A percentile compares a stretch with the other conserved stretches of the same genome.
phyloP scores from a whole-genome alignment of 2,329 filamentous ascomycete species.

The Claviceps sp. region DNA sequence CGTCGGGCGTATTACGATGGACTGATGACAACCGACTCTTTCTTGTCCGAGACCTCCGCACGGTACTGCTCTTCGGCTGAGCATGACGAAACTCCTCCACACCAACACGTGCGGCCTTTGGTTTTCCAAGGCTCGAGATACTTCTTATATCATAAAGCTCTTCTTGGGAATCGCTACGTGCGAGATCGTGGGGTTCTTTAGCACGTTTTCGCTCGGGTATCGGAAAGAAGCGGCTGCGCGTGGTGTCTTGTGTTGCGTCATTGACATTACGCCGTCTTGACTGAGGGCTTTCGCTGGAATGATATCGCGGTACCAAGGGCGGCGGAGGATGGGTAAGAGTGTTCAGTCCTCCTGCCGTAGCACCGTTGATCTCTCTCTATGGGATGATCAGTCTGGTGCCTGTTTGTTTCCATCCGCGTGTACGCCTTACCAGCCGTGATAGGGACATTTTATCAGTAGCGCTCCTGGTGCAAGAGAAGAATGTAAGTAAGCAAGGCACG shows the following conservation, averaged over 20 bases:
- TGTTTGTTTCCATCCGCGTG: background rate
- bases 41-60: background rate
- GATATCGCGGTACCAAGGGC: background rate
- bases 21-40: slow-evolving; percentile 13
- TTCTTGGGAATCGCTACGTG: background rate
- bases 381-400: background rate
- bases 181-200: background rate
- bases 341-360: slow-evolving; percentile 3
- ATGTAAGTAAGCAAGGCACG: background rate
- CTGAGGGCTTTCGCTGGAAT: background rate
- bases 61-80: background rate
- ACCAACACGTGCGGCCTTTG: background rate
- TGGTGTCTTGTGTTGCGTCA: background rate
- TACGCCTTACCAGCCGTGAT: slow-evolving; percentile 12
- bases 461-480: slow-evolving; percentile 14
- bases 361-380: slow-evolving; percentile 4
- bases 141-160: background rate
- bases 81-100: background rate
- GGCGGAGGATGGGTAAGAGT: slow-evolving; percentile 2
- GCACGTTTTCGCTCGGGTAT: background rate
- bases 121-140: background rate
- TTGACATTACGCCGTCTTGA: slow-evolving; percentile 2
- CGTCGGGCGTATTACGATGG: background rate
- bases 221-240: slow-evolving; percentile 1
- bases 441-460: slow-evolving; percentile 9